These are phyloP conservation scores for Sporothrix luriei DNA, from an alignment of 2,329 filamentous ascomycete species.

Conservation along the genomic window DNA sequence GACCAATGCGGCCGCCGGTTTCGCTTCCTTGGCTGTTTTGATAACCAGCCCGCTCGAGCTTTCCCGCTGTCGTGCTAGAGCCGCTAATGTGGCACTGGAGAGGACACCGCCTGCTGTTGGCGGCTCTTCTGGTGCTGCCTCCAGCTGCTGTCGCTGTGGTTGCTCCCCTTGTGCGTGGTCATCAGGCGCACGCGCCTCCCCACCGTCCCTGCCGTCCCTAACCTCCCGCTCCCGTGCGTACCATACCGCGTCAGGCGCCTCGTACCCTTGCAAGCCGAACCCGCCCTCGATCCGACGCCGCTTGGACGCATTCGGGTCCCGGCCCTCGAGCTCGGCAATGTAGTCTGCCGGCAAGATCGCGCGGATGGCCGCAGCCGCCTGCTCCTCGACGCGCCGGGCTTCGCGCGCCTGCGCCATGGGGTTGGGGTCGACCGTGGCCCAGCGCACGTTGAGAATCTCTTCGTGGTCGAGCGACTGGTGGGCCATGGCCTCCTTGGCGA, in stretches of 20 bases:
- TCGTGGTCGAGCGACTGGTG: slow-evolving; percentile 89
- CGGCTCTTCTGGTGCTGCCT: slow-evolving; percentile 41
- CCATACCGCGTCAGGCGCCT: slow-evolving; percentile 92
- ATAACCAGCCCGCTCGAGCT: slow-evolving; percentile 57
- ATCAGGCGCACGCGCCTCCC: too few species aligned
- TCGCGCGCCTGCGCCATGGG: slow-evolving; percentile 92
- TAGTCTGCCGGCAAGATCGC: slow-evolving; percentile 86
- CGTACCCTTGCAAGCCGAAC: slow-evolving; percentile 88
- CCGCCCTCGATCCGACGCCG: slow-evolving; percentile 84
- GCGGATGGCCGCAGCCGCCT: slow-evolving; percentile 91
- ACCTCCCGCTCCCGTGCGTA: slow-evolving; percentile 71
- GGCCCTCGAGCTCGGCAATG: slow-evolving; percentile 89
- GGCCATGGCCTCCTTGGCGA: slow-evolving; percentile 94
- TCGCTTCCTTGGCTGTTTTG: slow-evolving; percentile 56
- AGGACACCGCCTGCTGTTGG: slow-evolving; percentile 62
- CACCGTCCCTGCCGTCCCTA: slow-evolving; percentile 51
- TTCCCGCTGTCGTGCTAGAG: slow-evolving; percentile 58
- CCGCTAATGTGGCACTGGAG: slow-evolving; percentile 78
- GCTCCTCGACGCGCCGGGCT: slow-evolving; percentile 85
- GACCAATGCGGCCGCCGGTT: slow-evolving; percentile 71
- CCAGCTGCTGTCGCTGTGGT: slow-evolving; percentile 44
- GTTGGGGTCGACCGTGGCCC: slow-evolving; percentile 96
- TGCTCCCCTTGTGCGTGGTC: slow-evolving; percentile 53
- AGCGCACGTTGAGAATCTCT: slow-evolving; percentile 92
- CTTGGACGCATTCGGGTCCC: slow-evolving; percentile 84